phyloP scores from a whole-genome alignment of 345 rosid genomes.

The Pistacia integerrima region DNA sequence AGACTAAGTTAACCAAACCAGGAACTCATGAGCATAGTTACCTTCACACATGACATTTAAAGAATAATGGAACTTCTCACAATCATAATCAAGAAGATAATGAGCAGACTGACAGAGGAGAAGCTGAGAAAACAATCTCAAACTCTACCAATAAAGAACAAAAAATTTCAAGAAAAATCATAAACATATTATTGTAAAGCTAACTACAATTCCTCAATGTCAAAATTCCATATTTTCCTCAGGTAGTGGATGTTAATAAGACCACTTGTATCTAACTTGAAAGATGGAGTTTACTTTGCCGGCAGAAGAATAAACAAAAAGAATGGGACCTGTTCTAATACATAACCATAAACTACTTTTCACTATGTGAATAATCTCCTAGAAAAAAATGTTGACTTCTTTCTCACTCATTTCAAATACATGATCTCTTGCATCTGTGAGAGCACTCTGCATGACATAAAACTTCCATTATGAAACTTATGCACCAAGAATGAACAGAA shows the following conservation, averaged over 20 bases:
- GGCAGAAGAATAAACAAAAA: slow-evolving; percentile 23
- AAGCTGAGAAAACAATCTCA: neutral
- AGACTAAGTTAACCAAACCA: neutral
- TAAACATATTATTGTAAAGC: neutral
- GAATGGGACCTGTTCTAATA: slow-evolving; percentile 13
- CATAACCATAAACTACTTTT: slow-evolving; percentile 2
- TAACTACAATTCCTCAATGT: slow-evolving; percentile 22
- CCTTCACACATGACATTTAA: neutral
- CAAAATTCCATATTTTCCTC: slow-evolving; percentile 15
- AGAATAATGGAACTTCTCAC: neutral
- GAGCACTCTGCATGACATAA: slow-evolving; percentile 65
- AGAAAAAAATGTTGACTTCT: slow-evolving; percentile 86
- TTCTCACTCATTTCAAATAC: slow-evolving; percentile 93
- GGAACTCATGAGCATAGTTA: neutral
- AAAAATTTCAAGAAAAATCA: neutral
- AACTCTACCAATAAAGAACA: neutral
- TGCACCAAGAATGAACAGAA: neutral
- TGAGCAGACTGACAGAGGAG: neutral
- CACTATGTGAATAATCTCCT: slow-evolving; percentile 23
- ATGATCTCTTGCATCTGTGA: slow-evolving; percentile 87
- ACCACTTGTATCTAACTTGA: neutral
- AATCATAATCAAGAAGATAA: neutral
- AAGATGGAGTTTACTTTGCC: slow-evolving; percentile 11
- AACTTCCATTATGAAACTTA: neutral
- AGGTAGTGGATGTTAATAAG: neutral